Base-by-base conservation (phyloP, 768 basidiomycete genomes). In the Mycena albidolilacea region DNA sequence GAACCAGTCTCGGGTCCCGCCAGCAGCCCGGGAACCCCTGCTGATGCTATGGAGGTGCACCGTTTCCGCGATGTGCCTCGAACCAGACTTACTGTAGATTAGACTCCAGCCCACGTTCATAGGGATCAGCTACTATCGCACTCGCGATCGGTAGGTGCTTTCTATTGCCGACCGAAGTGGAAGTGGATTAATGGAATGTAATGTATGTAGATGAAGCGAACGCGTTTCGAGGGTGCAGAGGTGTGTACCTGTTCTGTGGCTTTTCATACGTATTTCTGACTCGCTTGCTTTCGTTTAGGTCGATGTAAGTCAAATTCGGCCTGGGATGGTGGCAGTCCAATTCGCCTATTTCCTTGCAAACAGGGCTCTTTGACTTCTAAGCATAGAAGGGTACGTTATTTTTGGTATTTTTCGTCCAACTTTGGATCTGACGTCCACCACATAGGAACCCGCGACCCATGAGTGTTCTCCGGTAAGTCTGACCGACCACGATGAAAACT, bases 371-470 rank as follows among this genome's bases (percentile, higher is more conserved):
- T 38, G 5, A 41, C 68, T 23, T 57, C 38, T 5, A 41, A 52
- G 30, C 68, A 73, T 48, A 64, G 57, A 65, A 59, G 63, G 63
- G 72, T 72, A 48, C 8, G 38, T 50, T 41, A 43, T 10, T 30
- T 17, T 50, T 54, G 11, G 52, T 23, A 17, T 7, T n/a, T 23
- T 5, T n/a, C 35, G 6, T 38, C 23, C 14, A 14, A 0, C 46
- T 38, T 54, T 38, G 17, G 43, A 54, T 37, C 39, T 50, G 43
- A 38, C 21, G 46, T 41, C 0, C 14, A 21, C 43, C 9, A 54
- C n/a, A 54, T 11, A 73, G 72, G 67, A 73, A 65, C 62, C 72
- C n/a, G 67, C 72, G 41, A 38, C 23, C 8, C 46, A 69, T 64
- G 46, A 64, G 23, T 10, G 7, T 19, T 61, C 72, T 57, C 67